These are phyloP conservation scores for Pichia sp. DNA, from an alignment of 1,139 yeast genomes.

Conservation along the genomic window DNA sequence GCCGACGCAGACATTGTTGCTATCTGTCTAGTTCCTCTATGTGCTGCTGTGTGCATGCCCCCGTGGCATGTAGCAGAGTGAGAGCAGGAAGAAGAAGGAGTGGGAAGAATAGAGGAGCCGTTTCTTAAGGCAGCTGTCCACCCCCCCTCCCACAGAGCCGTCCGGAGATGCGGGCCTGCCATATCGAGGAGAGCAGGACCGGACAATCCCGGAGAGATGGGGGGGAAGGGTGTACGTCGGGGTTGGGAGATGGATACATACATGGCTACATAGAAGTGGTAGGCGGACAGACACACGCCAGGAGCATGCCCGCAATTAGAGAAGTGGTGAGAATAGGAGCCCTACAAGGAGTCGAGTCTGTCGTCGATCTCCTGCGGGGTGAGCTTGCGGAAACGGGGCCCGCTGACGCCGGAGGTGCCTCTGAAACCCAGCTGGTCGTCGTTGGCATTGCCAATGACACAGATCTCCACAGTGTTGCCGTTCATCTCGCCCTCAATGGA, in stretches of 20 bases:
- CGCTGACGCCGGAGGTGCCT: constrained; percentile 70
- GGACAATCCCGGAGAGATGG: too few relatives aligned
- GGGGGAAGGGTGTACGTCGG: too few relatives aligned
- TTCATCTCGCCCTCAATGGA: constrained; percentile 97
- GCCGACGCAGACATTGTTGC: constrained; percentile 18
- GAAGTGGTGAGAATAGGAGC: too few relatives aligned
- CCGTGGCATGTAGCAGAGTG: too few relatives aligned
- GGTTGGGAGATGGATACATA: neutral
- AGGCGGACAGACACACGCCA: too few relatives aligned
- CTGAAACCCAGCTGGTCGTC: constrained; percentile 77
- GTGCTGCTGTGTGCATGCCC: neutral
- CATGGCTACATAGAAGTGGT: neutral
- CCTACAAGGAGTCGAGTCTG: constrained; percentile 88
- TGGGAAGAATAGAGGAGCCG: too few relatives aligned
- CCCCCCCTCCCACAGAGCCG: too few relatives aligned
- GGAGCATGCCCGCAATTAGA: too few relatives aligned
- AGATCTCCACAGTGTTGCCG: constrained; percentile 93
- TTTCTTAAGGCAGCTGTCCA: too few relatives aligned
- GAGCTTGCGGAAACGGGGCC: constrained; percentile 86
- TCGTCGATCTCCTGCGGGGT: constrained; percentile 91
- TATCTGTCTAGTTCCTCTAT: neutral
- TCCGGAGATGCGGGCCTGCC: neutral
- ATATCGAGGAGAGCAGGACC: neutral
- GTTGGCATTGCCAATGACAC: constrained; percentile 80
- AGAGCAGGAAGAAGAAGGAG: too few relatives aligned